Conservation (phyloP, 192 early-diverging fungal genomes). For the Podila minutissima region DNA sequence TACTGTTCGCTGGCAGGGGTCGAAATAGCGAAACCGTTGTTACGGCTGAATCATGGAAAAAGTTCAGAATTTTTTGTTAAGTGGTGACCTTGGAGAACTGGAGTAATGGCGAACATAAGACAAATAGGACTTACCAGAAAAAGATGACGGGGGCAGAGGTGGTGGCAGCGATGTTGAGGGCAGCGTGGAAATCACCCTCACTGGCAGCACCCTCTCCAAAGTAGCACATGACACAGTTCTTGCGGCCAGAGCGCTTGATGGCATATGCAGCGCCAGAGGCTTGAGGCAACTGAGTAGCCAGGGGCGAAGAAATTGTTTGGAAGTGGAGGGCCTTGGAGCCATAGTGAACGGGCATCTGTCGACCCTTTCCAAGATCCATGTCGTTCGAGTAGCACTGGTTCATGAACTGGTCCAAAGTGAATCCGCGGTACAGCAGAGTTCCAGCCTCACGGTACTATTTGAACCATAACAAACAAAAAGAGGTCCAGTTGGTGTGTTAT, state of each 20-base stretch:
- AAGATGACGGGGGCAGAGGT: constrained; percentile 92
- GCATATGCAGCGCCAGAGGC: constrained; percentile 96
- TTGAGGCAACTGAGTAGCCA: constrained; percentile 98
- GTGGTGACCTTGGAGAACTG: background rate
- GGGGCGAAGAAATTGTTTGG: constrained; percentile 96
- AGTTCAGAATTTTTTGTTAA: background rate
- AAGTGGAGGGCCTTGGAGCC: constrained; percentile 86
- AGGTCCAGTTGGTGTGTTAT: background rate
- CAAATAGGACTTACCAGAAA: constrained; percentile 73
- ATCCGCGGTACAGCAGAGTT: constrained; percentile 93
- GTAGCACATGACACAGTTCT: constrained; percentile 89
- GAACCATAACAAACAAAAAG: background rate
- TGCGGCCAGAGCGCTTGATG: constrained; percentile 81
- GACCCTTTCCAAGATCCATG: constrained; percentile 89
- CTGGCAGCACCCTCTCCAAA: constrained; percentile 99
- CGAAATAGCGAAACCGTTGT: constrained; percentile 99
- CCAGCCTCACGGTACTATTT: constrained; percentile 95
- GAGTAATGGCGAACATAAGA: background rate
- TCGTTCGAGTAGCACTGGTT: constrained; percentile 97
- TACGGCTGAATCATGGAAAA: constrained; percentile 68
- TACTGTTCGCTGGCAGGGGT: constrained; percentile 96
- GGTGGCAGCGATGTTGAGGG: constrained; percentile 96
- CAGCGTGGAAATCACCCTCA: constrained; percentile 98
- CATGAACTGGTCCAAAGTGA: constrained; percentile 94
- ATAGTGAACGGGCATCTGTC: constrained; percentile 99